phyloP scores from a whole-genome alignment of 768 basidiomycete species.

The Gautieria morchelliformis region DNA sequence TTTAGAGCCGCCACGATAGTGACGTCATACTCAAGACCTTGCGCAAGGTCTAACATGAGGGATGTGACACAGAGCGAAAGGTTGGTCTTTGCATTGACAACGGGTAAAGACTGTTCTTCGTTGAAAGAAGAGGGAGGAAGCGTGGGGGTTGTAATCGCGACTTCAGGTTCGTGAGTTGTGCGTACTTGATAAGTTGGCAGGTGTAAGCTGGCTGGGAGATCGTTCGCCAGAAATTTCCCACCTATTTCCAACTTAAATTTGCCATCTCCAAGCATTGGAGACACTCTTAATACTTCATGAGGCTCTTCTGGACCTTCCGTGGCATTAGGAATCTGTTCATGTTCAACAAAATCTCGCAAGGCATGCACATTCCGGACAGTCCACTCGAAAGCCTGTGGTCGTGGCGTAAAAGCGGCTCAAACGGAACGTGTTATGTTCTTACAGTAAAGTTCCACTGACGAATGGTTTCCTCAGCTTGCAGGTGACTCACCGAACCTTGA shows the following conservation, averaged over 20 bases:
- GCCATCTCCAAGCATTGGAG: slow-evolving; percentile 57
- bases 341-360: slow-evolving; percentile 50
- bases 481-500: neutral
- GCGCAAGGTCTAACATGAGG: slow-evolving; percentile 50
- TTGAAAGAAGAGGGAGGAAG: neutral
- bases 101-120: too few species aligned
- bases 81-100: slow-evolving; percentile 24
- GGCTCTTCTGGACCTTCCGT: slow-evolving; percentile 27
- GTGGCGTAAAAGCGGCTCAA: neutral
- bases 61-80: slow-evolving; percentile 62
- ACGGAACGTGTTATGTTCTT: slow-evolving; percentile 11
- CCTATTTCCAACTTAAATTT: slow-evolving; percentile 68
- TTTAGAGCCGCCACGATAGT: slow-evolving; percentile 64
- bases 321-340: slow-evolving; percentile 19
- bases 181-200: slow-evolving; percentile 2
- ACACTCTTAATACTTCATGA: slow-evolving; percentile 56
- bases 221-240: slow-evolving; percentile 18
- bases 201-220: neutral
- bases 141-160: neutral
- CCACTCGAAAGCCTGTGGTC: slow-evolving; percentile 63
- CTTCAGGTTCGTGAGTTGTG: neutral
- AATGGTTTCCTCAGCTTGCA: slow-evolving; percentile 32
- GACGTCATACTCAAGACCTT: slow-evolving; percentile 41
- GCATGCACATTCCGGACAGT: slow-evolving; percentile 46
- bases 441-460: slow-evolving; percentile 61